Conservation (phyloP, 2,329 filamentous ascomycete species). For the Exophiala spinifera region DNA sequence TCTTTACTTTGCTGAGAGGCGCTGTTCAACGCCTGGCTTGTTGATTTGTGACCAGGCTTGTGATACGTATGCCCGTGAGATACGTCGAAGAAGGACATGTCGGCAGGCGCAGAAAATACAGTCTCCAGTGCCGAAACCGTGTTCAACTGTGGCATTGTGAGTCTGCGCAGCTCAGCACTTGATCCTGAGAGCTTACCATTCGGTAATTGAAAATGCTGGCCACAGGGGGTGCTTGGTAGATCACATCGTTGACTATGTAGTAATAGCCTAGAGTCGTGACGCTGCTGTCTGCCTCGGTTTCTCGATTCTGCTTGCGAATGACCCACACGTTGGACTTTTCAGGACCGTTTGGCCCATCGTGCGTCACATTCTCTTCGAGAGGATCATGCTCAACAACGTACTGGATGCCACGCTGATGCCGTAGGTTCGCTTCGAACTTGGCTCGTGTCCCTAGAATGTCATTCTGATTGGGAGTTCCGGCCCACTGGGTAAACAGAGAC, state of each 20-base stretch:
- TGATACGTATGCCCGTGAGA: constrained; percentile 60
- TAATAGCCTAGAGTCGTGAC: constrained; percentile 56
- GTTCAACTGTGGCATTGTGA: constrained; percentile 44
- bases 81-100: constrained; percentile 56
- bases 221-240: constrained; percentile 62
- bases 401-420: constrained; percentile 56
- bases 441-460: constrained; percentile 54
- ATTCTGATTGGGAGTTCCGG: constrained; percentile 48
- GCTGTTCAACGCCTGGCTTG: constrained; percentile 30
- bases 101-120: constrained; percentile 52
- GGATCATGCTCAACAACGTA: constrained; percentile 60
- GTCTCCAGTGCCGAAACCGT: constrained; percentile 56
- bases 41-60: constrained; percentile 39
- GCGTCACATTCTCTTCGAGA: constrained; percentile 44
- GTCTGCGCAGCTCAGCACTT: background rate
- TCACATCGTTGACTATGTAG: constrained; percentile 58
- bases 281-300: constrained; percentile 43
- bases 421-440: constrained; percentile 54
- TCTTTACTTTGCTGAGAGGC: constrained; percentile 47
- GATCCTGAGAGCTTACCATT: constrained; percentile 42
- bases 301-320: constrained; percentile 57
- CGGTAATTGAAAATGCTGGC: constrained; percentile 56
- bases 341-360: constrained; percentile 38
- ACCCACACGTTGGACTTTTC: constrained; percentile 55
- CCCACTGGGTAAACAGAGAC: constrained; percentile 50